Conservation (phyloP, 345 rosid species). For the Anastatica hierochuntica region DNA sequence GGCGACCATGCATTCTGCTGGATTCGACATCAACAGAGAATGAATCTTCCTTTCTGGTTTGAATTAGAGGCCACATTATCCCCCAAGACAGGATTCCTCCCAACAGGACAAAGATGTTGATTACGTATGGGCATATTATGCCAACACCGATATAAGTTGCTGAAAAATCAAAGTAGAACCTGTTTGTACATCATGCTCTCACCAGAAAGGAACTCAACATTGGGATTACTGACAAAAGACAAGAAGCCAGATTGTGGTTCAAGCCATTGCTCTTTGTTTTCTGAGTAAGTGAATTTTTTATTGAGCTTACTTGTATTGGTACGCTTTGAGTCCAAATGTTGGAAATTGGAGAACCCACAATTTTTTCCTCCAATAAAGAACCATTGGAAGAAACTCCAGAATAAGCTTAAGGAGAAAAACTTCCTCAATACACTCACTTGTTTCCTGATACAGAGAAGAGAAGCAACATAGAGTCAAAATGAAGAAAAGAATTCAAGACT, state of each 20-base stretch:
- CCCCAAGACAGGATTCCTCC: constrained; percentile 71
- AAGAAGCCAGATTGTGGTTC: too few species aligned
- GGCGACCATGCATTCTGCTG: constrained; percentile 39
- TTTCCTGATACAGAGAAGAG: too few species aligned
- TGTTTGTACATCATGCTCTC: constrained; percentile 15
- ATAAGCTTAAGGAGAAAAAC: constrained; percentile 69
- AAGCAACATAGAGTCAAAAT: too few species aligned
- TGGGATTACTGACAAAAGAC: too few species aligned
- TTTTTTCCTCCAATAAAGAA: constrained; percentile 17
- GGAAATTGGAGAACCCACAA: constrained; percentile 41
- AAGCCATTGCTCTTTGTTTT: too few species aligned
- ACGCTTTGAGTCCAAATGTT: too few species aligned
- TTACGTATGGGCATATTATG: constrained; percentile 74
- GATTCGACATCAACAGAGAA: constrained; percentile 27
- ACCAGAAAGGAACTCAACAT: too few species aligned
- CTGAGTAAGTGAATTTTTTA: neutral
- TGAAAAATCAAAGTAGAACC: constrained; percentile 67
- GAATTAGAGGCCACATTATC: constrained; percentile 65
- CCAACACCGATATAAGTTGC: constrained; percentile 71
- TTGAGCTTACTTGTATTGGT: too few species aligned
- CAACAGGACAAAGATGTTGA: constrained; percentile 44
- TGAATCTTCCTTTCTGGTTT: constrained; percentile 39
- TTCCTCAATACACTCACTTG: constrained; percentile 61
- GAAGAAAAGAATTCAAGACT: too few species aligned
- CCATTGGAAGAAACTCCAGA: constrained; percentile 66